Percentiles rank a stretch among this genome's conserved stretches.
phyloP scores from a whole-genome alignment of 495 filamentous ascomycete genomes.

The Friedmanniomyces endolithicus region DNA sequence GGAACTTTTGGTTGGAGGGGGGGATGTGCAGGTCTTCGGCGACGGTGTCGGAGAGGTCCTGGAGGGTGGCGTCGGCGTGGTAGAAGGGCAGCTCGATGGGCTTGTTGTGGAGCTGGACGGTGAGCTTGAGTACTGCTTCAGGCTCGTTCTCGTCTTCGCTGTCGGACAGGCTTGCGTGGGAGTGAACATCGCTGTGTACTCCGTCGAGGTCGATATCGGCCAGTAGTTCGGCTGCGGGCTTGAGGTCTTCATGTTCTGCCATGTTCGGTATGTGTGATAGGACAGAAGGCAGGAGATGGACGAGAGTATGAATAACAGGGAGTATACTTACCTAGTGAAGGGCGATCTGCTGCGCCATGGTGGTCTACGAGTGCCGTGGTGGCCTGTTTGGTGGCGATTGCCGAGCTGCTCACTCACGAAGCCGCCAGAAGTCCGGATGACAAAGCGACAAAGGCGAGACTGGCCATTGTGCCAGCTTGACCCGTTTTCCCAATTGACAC shows the following conservation, averaged over 20 bases:
- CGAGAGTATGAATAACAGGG: not conserved
- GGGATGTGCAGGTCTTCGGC: slow-evolving; percentile 49
- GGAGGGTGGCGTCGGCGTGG: slow-evolving; percentile 36
- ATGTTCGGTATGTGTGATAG: not conserved
- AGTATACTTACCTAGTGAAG: not conserved
- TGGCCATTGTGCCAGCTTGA: too few species aligned
- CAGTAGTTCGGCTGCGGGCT: not conserved
- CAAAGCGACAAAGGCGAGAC: too few species aligned
- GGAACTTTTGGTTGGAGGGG: slow-evolving; percentile 57
- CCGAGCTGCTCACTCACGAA: not conserved
- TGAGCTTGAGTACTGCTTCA: slow-evolving; percentile 9
- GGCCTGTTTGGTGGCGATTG: not conserved
- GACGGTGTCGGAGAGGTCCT: slow-evolving; percentile 50
- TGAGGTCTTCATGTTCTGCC: not conserved
- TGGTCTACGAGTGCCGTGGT: not conserved
- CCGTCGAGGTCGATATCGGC: slow-evolving; percentile 1
- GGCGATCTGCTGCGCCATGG: too few species aligned
- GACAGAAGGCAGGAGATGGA: not conserved
- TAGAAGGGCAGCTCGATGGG: slow-evolving; percentile 16
- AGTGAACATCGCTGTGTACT: not conserved
- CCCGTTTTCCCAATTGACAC: too few species aligned
- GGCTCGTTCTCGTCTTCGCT: not conserved
- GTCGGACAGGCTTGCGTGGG: slow-evolving; percentile 3
- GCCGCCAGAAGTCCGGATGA: not conserved
- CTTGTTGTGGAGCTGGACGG: slow-evolving; percentile 19